phyloP scores from a whole-genome alignment of 2,329 filamentous ascomycete species.

The Penicillium sp. region DNA sequence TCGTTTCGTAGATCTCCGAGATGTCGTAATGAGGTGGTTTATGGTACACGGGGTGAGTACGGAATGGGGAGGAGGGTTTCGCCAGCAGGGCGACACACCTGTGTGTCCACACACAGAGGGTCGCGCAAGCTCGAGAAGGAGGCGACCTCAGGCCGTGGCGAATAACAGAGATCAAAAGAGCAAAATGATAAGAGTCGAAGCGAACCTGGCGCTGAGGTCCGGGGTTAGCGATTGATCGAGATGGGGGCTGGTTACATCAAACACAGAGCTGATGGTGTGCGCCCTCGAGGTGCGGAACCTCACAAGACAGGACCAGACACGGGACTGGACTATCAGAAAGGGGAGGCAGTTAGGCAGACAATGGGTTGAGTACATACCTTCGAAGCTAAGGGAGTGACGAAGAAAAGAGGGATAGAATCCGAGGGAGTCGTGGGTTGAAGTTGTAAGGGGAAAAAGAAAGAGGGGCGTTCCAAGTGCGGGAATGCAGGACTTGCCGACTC shows the following conservation, averaged over 20 bases:
- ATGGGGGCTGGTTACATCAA: slow-evolving; percentile 16
- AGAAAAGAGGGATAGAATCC: slow-evolving; percentile 19
- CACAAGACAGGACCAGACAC: slow-evolving; percentile 6
- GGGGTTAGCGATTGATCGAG: slow-evolving; percentile 15
- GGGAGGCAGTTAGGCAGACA: neutral
- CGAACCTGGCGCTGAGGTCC: slow-evolving; percentile 18
- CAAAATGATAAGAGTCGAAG: slow-evolving; percentile 10
- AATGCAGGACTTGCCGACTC: slow-evolving; percentile 8
- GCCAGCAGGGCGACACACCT: slow-evolving; percentile 19
- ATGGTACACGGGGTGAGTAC: slow-evolving; percentile 23
- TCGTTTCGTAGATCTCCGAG: slow-evolving; percentile 23
- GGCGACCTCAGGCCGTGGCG: slow-evolving; percentile 2
- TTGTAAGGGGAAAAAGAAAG: slow-evolving; percentile 14
- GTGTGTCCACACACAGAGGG: slow-evolving; percentile 19
- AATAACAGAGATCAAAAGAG: neutral
- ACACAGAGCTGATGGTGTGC: slow-evolving; percentile 18
- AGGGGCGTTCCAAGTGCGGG: slow-evolving; percentile 17
- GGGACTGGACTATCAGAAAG: neutral
- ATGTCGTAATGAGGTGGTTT: slow-evolving; percentile 26
- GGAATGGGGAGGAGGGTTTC: slow-evolving; percentile 13
- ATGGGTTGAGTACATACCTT: slow-evolving; percentile 26
- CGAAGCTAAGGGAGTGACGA: slow-evolving; percentile 31
- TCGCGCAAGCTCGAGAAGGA: slow-evolving; percentile 12
- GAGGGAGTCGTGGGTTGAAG: slow-evolving; percentile 12
- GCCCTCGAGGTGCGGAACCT: slow-evolving; percentile 10